Conservation (phyloP, 768 basidiomycete genomes). For the Termitomyces sp. region DNA sequence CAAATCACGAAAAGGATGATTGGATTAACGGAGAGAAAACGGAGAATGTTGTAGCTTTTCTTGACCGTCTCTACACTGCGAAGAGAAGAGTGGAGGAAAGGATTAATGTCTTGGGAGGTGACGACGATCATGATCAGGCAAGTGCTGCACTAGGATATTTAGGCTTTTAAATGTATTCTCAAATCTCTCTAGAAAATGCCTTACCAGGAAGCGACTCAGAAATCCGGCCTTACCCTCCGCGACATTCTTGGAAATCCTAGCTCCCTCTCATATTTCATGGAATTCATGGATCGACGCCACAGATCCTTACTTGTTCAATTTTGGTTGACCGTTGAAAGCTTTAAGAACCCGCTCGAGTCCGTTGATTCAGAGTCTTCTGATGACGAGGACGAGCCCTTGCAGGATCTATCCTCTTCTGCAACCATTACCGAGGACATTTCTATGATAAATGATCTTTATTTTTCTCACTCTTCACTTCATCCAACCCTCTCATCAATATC, state of each 20-base stretch:
- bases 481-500: conserved; percentile 60
- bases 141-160: conserved; percentile 13
- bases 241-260: conserved; percentile 85
- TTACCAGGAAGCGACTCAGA: conserved; percentile 36
- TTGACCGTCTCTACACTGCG: conserved; percentile 85
- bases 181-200: conserved; percentile 25
- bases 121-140: conserved; percentile 59
- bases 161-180: neutral
- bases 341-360: conserved; percentile 92
- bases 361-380: conserved; percentile 70
- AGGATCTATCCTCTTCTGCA: conserved; percentile 48
- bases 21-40: conserved; percentile 86
- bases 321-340: conserved; percentile 96
- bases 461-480: conserved; percentile 54
- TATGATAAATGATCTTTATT: conserved; percentile 88
- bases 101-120: conserved; percentile 72
- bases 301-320: conserved; percentile 89
- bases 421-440: conserved; percentile 83
- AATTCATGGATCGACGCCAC: conserved; percentile 92
- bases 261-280: conserved; percentile 94
- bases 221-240: conserved; percentile 56
- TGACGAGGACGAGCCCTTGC: conserved; percentile 48
- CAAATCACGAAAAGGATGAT: conserved; percentile 82
- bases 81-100: conserved; percentile 84
- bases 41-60: conserved; percentile 80